Percentiles rank a stretch among this genome's conserved stretches.
phyloP scores from a whole-genome alignment of 73 alveolate species.

The Paramecium bursaria region DNA sequence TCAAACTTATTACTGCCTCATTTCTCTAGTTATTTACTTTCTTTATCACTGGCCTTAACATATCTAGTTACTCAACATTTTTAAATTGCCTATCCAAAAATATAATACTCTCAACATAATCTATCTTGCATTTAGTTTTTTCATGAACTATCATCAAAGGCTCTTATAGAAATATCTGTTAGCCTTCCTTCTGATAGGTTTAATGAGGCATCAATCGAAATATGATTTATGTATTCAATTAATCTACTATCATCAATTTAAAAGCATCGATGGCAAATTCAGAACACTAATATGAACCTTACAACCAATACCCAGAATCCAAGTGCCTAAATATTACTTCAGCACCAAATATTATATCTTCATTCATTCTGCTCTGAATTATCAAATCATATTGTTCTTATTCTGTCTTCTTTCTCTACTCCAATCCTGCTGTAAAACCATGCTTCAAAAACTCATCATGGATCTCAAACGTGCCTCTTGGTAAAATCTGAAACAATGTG shows the following conservation, averaged over 20 bases:
- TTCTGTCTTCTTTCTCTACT: too few species aligned
- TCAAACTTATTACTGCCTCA: not conserved
- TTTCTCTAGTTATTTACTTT: not conserved
- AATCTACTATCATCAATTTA: conserved; percentile 3
- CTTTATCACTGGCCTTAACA: not conserved
- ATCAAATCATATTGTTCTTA: conserved; percentile 12
- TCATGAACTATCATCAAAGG: conserved; percentile 38
- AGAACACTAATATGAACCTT: conserved; percentile 35
- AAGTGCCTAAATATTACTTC: conserved; percentile 38
- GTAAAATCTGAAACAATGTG: conserved; percentile 7
- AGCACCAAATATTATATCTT: conserved; percentile 47
- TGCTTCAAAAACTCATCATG: conserved; percentile 47
- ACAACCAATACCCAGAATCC: conserved; percentile 1
- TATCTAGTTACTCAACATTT: not conserved
- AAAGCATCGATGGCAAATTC: conserved; percentile 57
- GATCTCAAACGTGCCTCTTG: conserved; percentile 56
- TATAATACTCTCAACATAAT: conserved; percentile 1
- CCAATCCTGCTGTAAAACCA: too few species aligned
- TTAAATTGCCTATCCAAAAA: conserved; percentile 9
- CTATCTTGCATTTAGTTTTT: conserved; percentile 30
- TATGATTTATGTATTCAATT: not conserved
- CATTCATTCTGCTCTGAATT: conserved; percentile 27
- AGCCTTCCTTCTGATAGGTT: not conserved
- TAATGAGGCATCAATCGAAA: conserved; percentile 17
- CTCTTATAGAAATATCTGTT: conserved; percentile 9